Conservation (phyloP, 2,329 filamentous ascomycete genomes). For the Eurotiales sp. region DNA sequence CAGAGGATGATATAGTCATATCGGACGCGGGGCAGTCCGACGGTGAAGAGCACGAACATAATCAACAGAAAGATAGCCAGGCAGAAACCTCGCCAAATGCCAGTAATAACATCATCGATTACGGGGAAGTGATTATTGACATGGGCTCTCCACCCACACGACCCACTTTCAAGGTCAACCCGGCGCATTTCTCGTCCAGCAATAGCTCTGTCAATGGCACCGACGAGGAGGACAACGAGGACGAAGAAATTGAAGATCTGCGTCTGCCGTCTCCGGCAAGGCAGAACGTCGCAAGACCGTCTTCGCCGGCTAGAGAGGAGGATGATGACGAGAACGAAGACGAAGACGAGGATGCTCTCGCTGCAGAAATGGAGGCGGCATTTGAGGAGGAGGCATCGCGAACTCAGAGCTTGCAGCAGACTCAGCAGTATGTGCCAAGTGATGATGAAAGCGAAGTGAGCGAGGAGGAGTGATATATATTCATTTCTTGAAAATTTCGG, state of each 20-base stretch:
- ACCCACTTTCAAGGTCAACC: slow-evolving; percentile 36
- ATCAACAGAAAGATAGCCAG: slow-evolving; percentile 23
- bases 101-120: slow-evolving; percentile 47
- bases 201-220: slow-evolving; percentile 35
- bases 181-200: slow-evolving; percentile 40
- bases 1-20: slow-evolving; percentile 23
- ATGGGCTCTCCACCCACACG: slow-evolving; percentile 44
- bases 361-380: slow-evolving; percentile 56
- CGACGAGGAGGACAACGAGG: slow-evolving; percentile 35
- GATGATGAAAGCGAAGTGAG: slow-evolving; percentile 63
- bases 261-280: slow-evolving; percentile 35
- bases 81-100: slow-evolving; percentile 32
- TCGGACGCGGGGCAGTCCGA: slow-evolving; percentile 28
- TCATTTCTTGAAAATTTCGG: no score
- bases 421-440: slow-evolving; percentile 32
- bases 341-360: slow-evolving; percentile 51
- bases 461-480: slow-evolving; percentile 61
- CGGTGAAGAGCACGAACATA: slow-evolving; percentile 23
- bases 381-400: slow-evolving; percentile 46
- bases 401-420: slow-evolving; percentile 24
- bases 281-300: slow-evolving; percentile 17
- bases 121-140: slow-evolving; percentile 47
- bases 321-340: slow-evolving; percentile 25
- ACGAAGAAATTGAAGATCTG: slow-evolving; percentile 34
- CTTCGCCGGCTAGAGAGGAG: slow-evolving; percentile 1